Evolutionary conservation across 352 stramenopile genomes (phyloP).

Genomic region (Peronosclerospora sorghi): DNA sequence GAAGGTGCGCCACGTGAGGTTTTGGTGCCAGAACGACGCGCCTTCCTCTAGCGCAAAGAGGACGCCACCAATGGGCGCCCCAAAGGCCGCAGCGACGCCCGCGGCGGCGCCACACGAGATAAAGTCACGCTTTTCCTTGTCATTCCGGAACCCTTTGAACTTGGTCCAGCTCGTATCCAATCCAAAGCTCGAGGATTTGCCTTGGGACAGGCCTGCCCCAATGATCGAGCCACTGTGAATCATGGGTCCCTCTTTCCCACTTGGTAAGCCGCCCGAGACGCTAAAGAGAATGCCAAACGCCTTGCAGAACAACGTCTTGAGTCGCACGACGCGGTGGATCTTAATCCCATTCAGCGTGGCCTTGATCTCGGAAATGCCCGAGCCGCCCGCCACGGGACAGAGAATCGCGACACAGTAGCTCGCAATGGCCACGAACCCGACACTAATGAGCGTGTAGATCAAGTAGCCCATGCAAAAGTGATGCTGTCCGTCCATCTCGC

Average conservation of each 20-base stretch:
- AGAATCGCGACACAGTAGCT: slow-evolving; percentile 88
- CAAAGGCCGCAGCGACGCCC: slow-evolving; percentile 95
- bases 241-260: slow-evolving; percentile 88
- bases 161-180: slow-evolving; percentile 83
- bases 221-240: slow-evolving; percentile 88
- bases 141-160: slow-evolving; percentile 90
- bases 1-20: slow-evolving; percentile 96
- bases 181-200: slow-evolving; percentile 82
- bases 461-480: slow-evolving; percentile 75
- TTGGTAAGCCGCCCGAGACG: slow-evolving; percentile 57
- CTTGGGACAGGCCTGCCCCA: slow-evolving; percentile 92
- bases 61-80: slow-evolving; percentile 95
- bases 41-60: slow-evolving; percentile 97
- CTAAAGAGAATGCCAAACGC: slow-evolving; percentile 85
- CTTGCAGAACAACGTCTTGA: slow-evolving; percentile 96
- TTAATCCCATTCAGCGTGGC: slow-evolving; percentile 97
- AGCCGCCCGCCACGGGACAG: slow-evolving; percentile 91
- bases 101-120: slow-evolving; percentile 95
- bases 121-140: slow-evolving; percentile 95
- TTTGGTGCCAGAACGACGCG: slow-evolving; percentile 96
- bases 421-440: slow-evolving; percentile 87
- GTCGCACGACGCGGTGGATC: slow-evolving; percentile 89
- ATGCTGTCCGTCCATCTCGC: slow-evolving; percentile 32
- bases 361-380: slow-evolving; percentile 97
- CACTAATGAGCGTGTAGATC: slow-evolving; percentile 86